Base-by-base conservation (phyloP, 2,329 filamentous ascomycete species). In the Ploettnerulaceae sp. region DNA sequence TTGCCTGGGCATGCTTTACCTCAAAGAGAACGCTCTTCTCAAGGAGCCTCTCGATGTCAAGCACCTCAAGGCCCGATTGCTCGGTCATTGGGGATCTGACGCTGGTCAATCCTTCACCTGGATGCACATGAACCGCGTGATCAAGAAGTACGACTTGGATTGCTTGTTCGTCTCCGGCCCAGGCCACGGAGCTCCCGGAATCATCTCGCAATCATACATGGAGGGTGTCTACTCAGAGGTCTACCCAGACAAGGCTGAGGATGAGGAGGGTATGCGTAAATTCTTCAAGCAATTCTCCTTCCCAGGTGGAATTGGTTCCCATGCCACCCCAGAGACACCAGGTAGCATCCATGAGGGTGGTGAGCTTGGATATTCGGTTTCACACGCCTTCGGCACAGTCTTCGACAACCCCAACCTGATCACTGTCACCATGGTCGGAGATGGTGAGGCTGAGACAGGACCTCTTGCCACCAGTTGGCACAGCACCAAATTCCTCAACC, bases 271-370 rank as follows among this genome's bases (percentile, higher is more conserved):
- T 20, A 70, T 90, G 73, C 77, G 81, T 57, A 76, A 74, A 50
- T 89, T 89, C 72, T 89, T 89, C 77, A 89, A 88, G 69, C 79
- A 84, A 55, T 90, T 90, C 69, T 89, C 84, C 1, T 89, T 89
- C 67, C 86, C 86, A 0, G 85, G 86, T 14, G 86, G 86, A 45
- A 82, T 89, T 58, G 84, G 84, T 45, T 86, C 81, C 15, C 86
- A 89, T 62, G 84, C 84, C 45, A 89, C 84, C 1, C 85, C 85
- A 1, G 85, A 90, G 68, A 89, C 84, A 0, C 85, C 86, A 0
- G 85, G 85, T 36, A 84, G 79, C 60, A 73, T 88, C 52, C 86
- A 89, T 62, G 86, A 90, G 64, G 86, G 86, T 60, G 86, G 86
- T 51, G 86, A 90, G 67, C 75, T 90, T 17, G 86, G 86, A n/a